Conservation (phyloP, 345 rosid genomes). For the Isatis tinctoria region DNA sequence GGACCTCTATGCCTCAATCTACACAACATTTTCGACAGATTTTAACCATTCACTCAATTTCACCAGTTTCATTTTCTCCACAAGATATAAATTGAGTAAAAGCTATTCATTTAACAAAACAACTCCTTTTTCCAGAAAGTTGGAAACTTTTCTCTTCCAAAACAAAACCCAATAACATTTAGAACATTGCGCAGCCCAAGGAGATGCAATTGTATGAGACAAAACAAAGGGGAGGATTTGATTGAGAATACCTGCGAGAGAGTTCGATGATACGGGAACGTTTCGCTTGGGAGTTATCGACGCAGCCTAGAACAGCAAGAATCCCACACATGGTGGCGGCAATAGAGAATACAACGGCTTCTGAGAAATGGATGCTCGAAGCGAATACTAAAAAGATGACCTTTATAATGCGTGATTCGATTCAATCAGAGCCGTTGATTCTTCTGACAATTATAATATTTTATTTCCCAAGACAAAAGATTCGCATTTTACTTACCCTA, state of each 20-base stretch:
- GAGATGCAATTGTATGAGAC: background rate
- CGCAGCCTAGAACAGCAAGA: constrained; percentile 71
- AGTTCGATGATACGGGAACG: constrained; percentile 81
- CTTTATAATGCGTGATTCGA: background rate
- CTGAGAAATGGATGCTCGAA: background rate
- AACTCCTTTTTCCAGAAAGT: background rate
- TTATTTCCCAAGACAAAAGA: constrained; percentile 8
- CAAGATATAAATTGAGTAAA: background rate
- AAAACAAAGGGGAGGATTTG: background rate
- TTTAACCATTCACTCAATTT: background rate
- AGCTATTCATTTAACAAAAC: background rate
- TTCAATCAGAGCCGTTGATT: constrained; percentile 41
- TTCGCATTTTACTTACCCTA: constrained; percentile 28
- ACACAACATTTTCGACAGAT: constrained; percentile 1
- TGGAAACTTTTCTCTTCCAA: constrained; percentile 3
- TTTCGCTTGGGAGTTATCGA: constrained; percentile 66
- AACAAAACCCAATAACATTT: constrained; percentile 6
- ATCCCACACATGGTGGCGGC: constrained; percentile 69
- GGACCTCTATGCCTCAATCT: constrained; percentile 84
- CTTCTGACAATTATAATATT: background rate
- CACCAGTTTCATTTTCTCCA: background rate
- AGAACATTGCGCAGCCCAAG: background rate
- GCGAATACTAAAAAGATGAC: background rate
- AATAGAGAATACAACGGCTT: constrained; percentile 23
- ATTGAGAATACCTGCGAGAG: constrained; percentile 52